Percentiles rank a stretch among this genome's conserved stretches.
These are phyloP conservation scores for Diutina mesorugosa DNA, from an alignment of 1,139 yeast genomes.

Conservation along the genomic window DNA sequence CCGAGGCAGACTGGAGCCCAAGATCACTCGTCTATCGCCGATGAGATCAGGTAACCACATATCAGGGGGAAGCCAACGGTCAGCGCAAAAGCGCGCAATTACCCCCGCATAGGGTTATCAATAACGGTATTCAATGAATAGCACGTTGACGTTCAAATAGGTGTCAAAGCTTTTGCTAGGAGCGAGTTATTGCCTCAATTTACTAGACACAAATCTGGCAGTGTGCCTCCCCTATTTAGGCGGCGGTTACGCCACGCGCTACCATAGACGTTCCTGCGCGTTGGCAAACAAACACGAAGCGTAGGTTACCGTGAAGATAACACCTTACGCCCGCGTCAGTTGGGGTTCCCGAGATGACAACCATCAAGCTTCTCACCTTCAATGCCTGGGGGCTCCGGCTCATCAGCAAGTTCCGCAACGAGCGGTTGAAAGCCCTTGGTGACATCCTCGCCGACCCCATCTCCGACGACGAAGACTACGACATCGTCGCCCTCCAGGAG, in stretches of 20 bases:
- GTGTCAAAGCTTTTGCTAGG: too few relatives aligned
- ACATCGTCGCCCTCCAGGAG: slow-evolving; percentile 83
- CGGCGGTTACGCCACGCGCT: not conserved
- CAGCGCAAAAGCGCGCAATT: not conserved
- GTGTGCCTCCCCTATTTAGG: not conserved
- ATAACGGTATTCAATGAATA: too few relatives aligned
- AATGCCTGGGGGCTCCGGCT: slow-evolving; percentile 86
- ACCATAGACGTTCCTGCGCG: not conserved
- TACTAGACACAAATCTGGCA: not conserved
- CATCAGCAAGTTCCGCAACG: slow-evolving; percentile 56
- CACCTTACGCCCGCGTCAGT: slow-evolving; percentile 6
- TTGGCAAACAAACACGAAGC: not conserved
- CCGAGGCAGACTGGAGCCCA: slow-evolving; percentile 83
- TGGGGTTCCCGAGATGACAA: slow-evolving; percentile 1
- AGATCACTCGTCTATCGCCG: slow-evolving; percentile 20
- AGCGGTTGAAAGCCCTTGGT: slow-evolving; percentile 65
- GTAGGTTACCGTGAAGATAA: not conserved
- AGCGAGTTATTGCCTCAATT: not conserved
- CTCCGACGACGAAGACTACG: slow-evolving; percentile 36
- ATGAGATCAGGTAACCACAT: not conserved
- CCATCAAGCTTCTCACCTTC: slow-evolving; percentile 44
- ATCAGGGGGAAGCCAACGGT: not conserved
- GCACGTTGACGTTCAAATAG: too few relatives aligned
- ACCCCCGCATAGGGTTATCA: not conserved
- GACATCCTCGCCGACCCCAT: slow-evolving; percentile 31